Percentiles rank a stretch among this genome's conserved stretches.
Conservation (phyloP, 1,284 basidiomycete genomes). For the Papiliotrema nemorosa region DNA sequence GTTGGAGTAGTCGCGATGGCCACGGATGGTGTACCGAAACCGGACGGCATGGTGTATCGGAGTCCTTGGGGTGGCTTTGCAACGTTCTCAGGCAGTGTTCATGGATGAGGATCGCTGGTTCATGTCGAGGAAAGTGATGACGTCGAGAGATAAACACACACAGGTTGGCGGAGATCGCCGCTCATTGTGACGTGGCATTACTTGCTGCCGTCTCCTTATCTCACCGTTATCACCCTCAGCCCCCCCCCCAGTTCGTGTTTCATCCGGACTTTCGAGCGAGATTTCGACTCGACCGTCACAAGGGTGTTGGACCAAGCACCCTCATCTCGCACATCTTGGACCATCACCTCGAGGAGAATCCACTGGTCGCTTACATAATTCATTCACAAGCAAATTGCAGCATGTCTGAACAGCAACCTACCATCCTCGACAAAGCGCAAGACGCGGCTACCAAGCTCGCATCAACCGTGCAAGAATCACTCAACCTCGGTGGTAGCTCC, state of each 20-base stretch:
- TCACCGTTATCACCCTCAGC: neutral
- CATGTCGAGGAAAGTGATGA: neutral
- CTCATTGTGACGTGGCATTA: neutral
- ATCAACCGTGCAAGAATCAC: conserved; percentile 24
- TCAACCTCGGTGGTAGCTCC: conserved; percentile 21
- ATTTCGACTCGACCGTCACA: neutral
- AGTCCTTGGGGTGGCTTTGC: too few species aligned
- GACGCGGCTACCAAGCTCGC: conserved; percentile 34
- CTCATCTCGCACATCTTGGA: too few species aligned
- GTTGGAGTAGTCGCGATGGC: conserved; percentile 43
- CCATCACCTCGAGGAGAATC: too few species aligned
- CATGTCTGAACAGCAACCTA: conserved; percentile 25
- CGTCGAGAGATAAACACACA: neutral
- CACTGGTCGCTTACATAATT: too few species aligned
- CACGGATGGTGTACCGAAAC: conserved; percentile 37
- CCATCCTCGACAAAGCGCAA: conserved; percentile 32
- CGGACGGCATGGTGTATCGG: conserved; percentile 4
- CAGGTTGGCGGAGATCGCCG: neutral
- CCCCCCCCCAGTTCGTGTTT: neutral
- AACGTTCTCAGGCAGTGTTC: neutral
- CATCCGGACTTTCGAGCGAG: neutral
- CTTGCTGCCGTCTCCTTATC: too few species aligned
- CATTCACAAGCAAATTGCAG: neutral
- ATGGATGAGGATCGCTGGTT: too few species aligned
- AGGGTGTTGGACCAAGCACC: too few species aligned